These are phyloP conservation scores for Candida koratica DNA, from an alignment of 805 yeast species.

Conservation along the genomic window DNA sequence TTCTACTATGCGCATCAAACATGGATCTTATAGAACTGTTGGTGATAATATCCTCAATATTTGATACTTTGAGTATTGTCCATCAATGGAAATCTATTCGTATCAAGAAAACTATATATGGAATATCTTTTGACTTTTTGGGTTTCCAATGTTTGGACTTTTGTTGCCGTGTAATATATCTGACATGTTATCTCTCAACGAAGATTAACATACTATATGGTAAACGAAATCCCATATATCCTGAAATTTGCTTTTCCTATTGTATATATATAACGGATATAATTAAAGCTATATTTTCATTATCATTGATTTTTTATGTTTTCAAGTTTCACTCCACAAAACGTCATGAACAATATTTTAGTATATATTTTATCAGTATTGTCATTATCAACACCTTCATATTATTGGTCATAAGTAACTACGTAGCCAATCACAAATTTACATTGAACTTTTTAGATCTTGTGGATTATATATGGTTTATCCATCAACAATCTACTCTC, in stretches of 20 bases:
- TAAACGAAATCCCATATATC: slow-evolving; percentile 9
- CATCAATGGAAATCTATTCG: slow-evolving; percentile 16
- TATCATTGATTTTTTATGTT: slow-evolving; percentile 4
- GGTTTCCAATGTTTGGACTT: slow-evolving; percentile 16
- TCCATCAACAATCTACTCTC: slow-evolving; percentile 20
- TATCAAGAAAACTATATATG: slow-evolving; percentile 30
- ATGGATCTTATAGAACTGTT: slow-evolving; percentile 2
- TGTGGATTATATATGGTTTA: slow-evolving; percentile 39
- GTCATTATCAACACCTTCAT: slow-evolving; percentile 2
- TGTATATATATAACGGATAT: not conserved
- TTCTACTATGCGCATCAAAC: slow-evolving; percentile 1
- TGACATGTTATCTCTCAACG: slow-evolving; percentile 1
- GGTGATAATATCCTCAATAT: slow-evolving; percentile 7
- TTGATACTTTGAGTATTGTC: slow-evolving; percentile 7
- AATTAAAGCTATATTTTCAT: slow-evolving; percentile 5
- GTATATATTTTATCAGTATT: slow-evolving; percentile 2
- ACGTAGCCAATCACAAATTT: slow-evolving; percentile 5
- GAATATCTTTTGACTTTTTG: slow-evolving; percentile 34
- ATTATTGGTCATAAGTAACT: slow-evolving; percentile 7
- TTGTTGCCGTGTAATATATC: slow-evolving; percentile 1
- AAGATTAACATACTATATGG: slow-evolving; percentile 4
- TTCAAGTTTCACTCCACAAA: slow-evolving; percentile 7
- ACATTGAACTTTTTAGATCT: slow-evolving; percentile 31
- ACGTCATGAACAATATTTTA: slow-evolving; percentile 11
- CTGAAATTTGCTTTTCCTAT: slow-evolving; percentile 2